Conservation (phyloP, 768 basidiomycete genomes). For the Mrakia frigida region DNA sequence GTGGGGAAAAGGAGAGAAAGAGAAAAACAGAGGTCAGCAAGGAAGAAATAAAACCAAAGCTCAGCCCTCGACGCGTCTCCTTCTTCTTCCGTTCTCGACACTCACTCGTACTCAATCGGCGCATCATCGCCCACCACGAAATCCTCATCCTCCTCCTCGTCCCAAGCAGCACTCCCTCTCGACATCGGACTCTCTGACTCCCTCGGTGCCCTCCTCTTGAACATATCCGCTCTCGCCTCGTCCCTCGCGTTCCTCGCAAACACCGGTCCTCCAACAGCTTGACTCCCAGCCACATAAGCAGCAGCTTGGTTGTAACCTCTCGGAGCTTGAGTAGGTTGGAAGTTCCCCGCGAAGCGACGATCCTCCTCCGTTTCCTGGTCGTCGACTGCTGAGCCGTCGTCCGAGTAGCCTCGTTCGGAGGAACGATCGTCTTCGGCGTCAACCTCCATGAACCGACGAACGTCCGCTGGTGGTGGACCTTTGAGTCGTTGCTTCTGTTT, state of each 20-base stretch:
- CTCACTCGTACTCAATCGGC: constrained; percentile 29
- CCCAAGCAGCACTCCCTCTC: constrained; percentile 39
- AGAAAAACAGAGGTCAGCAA: neutral
- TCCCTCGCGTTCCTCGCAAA: constrained; percentile 31
- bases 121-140: constrained; percentile 29
- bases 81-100: neutral
- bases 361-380: constrained; percentile 37
- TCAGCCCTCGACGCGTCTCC: no score
- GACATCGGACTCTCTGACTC: constrained; percentile 41
- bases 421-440: constrained; percentile 20
- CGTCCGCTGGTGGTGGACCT: constrained; percentile 15
- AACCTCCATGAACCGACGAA: constrained; percentile 20
- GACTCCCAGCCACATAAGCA: constrained; percentile 42
- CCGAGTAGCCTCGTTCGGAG: constrained; percentile 4
- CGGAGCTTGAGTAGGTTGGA: constrained; percentile 44
- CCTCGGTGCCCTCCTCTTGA: constrained; percentile 37
- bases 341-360: constrained; percentile 42
- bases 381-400: constrained; percentile 20
- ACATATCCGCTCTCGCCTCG: constrained; percentile 5
- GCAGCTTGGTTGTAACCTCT: constrained; percentile 44
- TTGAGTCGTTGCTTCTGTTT: neutral
- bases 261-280: constrained; percentile 36
- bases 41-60: neutral
- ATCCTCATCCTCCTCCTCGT: constrained; percentile 38
- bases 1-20: no score